These are phyloP conservation scores for Xylariaceae sp. DNA, from an alignment of 2,329 filamentous ascomycete species.

Conservation along the genomic window DNA sequence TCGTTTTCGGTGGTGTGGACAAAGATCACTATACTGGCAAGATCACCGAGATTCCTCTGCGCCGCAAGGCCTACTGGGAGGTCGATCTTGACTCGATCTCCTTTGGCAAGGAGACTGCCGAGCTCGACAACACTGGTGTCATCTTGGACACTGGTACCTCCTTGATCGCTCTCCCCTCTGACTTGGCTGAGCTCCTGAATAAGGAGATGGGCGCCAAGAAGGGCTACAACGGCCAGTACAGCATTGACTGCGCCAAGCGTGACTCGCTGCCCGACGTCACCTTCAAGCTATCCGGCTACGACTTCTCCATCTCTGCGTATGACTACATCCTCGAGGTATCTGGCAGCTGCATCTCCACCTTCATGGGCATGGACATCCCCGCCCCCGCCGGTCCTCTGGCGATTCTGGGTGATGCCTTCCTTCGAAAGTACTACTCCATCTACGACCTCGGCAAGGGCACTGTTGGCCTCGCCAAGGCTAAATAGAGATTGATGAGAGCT, in stretches of 20 bases:
- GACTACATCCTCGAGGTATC: slow-evolving; percentile 97
- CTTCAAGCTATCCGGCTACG: slow-evolving; percentile 84
- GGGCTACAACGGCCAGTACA: slow-evolving; percentile 95
- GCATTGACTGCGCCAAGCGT: slow-evolving; percentile 82
- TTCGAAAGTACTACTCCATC: slow-evolving; percentile 88
- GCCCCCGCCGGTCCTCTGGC: slow-evolving; percentile 85
- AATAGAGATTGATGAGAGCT: slow-evolving; percentile 31
- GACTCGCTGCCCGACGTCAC: slow-evolving; percentile 82
- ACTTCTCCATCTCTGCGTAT: slow-evolving; percentile 83
- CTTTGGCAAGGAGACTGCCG: slow-evolving; percentile 79
- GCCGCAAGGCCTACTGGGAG: slow-evolving; percentile 99
- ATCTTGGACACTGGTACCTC: slow-evolving; percentile 99
- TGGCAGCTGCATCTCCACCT: slow-evolving; percentile 93
- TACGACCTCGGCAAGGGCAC: slow-evolving; percentile 89
- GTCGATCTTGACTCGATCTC: slow-evolving; percentile 91
- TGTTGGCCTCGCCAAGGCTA: slow-evolving; percentile 85
- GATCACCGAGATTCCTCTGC: slow-evolving; percentile 87
- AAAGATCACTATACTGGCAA: slow-evolving; percentile 77
- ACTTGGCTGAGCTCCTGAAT: slow-evolving; percentile 94
- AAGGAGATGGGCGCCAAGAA: slow-evolving; percentile 98
- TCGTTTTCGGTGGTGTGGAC: slow-evolving; percentile 84
- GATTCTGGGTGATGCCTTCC: slow-evolving; percentile 86
- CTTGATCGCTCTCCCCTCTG: slow-evolving; percentile 87
- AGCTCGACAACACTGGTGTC: slow-evolving; percentile 90
- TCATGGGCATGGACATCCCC: slow-evolving; percentile 94